Percentiles rank a stretch among this genome's conserved stretches.
Evolutionary conservation across 345 rosid genomes (phyloP).

Genomic region (Populus euphratica): DNA sequence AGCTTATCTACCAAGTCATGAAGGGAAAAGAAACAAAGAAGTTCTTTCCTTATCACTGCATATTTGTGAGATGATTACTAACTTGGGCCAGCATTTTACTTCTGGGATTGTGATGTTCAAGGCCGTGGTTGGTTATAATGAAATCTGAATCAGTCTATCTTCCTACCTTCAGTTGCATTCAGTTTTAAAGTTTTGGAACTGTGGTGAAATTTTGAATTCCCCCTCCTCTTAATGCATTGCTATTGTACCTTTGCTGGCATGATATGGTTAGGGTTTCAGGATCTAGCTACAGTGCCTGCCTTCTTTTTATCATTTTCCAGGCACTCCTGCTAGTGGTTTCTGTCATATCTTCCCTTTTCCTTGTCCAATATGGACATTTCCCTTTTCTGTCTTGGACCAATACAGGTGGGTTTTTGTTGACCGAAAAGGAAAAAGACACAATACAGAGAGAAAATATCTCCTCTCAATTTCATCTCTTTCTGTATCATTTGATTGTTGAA

Average conservation of each 20-base stretch:
- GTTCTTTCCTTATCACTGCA: not conserved
- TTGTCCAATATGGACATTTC: too few relatives aligned
- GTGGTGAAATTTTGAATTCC: not conserved
- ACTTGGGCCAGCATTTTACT: not conserved
- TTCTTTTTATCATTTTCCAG: too few relatives aligned
- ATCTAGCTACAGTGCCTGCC: too few relatives aligned
- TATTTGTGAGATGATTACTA: not conserved
- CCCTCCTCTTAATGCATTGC: too few relatives aligned
- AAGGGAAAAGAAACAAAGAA: slow-evolving; percentile 2
- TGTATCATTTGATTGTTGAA: not conserved
- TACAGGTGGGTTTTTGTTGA: too few relatives aligned
- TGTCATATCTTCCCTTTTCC: too few relatives aligned
- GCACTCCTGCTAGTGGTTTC: too few relatives aligned
- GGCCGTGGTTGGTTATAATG: not conserved
- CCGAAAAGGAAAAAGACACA: too few relatives aligned
- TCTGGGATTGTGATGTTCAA: not conserved
- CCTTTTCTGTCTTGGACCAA: too few relatives aligned
- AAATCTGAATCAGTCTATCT: not conserved
- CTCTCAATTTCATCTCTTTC: not conserved
- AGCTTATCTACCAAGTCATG: slow-evolving; percentile 1
- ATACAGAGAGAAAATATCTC: not conserved
- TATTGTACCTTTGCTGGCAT: too few relatives aligned
- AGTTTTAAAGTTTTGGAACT: not conserved
- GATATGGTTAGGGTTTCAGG: too few relatives aligned
- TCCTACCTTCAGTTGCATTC: not conserved